These are phyloP conservation scores for Cinnamomum chago DNA, from an alignment of 164 flowering plant genomes.

Conservation along the genomic window DNA sequence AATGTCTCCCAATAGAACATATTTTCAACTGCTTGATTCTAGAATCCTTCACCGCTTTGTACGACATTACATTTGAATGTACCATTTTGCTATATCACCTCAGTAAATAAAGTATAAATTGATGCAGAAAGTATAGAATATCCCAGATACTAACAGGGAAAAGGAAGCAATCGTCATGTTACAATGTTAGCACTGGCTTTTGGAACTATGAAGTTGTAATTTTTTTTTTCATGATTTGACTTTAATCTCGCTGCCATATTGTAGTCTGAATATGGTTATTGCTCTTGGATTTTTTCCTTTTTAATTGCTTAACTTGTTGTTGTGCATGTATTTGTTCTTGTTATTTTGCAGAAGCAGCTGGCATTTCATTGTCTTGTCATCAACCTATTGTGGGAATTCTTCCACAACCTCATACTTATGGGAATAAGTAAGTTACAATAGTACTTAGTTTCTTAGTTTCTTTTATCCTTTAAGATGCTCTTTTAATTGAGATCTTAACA, in stretches of 20 bases:
- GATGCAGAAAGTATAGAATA: too few relatives aligned
- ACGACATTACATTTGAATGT: too few relatives aligned
- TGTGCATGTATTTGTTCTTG: neutral
- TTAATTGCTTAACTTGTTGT: neutral
- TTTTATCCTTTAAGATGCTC: neutral
- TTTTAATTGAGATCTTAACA: too few relatives aligned
- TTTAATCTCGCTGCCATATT: neutral
- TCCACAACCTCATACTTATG: slow-evolving; percentile 69
- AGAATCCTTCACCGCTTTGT: too few relatives aligned
- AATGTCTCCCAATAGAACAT: too few relatives aligned
- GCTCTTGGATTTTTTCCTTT: neutral
- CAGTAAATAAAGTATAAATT: too few relatives aligned
- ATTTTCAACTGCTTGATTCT: too few relatives aligned
- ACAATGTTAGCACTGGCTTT: neutral
- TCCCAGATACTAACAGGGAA: too few relatives aligned
- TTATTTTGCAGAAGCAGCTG: slow-evolving; percentile 49
- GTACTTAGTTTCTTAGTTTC: neutral
- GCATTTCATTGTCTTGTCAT: slow-evolving; percentile 34
- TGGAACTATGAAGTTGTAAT: neutral
- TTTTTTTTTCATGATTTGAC: neutral
- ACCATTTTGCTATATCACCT: too few relatives aligned
- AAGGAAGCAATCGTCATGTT: too few relatives aligned
- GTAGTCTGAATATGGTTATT: neutral
- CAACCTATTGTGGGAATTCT: slow-evolving; percentile 78
- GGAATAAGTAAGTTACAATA: slow-evolving; percentile 57